These are phyloP conservation scores for Cynanchum wilfordii DNA, from an alignment of 257 asterid genomes.

Conservation along the genomic window DNA sequence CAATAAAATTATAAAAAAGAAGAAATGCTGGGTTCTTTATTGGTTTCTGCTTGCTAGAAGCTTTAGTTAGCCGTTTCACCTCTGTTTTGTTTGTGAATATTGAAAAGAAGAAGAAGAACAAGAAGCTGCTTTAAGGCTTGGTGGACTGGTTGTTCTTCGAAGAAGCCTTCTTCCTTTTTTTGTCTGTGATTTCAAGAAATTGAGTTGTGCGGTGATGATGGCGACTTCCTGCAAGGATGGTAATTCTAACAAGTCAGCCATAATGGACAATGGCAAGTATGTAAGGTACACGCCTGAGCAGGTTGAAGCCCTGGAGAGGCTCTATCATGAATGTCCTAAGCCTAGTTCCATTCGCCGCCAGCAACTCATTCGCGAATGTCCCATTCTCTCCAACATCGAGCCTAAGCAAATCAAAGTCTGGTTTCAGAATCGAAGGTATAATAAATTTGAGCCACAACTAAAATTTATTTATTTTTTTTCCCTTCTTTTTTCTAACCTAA, in stretches of 20 bases:
- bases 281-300: conserved; percentile 88
- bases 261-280: conserved; percentile 70
- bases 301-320: conserved; percentile 91
- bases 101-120: neutral
- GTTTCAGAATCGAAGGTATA: conserved; percentile 88
- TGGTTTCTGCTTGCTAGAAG: neutral
- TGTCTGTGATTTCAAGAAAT: conserved; percentile 3
- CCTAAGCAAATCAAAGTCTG: conserved; percentile 93
- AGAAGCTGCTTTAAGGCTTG: neutral
- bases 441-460: neutral
- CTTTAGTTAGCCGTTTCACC: neutral
- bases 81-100: neutral
- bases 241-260: conserved; percentile 23
- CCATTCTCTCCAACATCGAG: conserved; percentile 72
- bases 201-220: conserved; percentile 30
- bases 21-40: neutral
- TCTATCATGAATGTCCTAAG: conserved; percentile 84
- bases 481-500: neutral
- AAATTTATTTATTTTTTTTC: neutral
- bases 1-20: no score
- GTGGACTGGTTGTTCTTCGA: neutral
- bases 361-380: conserved; percentile 84
- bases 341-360: conserved; percentile 87
- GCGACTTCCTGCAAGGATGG: conserved; percentile 70
- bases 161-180: no score